Evolutionary conservation across 768 basidiomycete species (phyloP).

Genomic region (Clitopilus hobsonii): DNA sequence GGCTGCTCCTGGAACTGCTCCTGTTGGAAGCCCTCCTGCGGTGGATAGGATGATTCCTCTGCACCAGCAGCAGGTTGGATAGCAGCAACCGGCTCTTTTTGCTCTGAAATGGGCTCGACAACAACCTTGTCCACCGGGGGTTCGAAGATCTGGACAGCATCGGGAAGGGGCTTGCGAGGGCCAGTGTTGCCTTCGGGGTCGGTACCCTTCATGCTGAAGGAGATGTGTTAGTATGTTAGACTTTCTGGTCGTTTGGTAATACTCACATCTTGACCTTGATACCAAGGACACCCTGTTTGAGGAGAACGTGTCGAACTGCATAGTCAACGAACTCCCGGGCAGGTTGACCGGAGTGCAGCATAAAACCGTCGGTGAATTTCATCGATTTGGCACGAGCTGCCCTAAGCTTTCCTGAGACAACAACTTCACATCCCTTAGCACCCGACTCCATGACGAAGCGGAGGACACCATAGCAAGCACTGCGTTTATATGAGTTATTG

Average conservation of each 20-base stretch:
- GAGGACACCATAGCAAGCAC: conserved; percentile 99
- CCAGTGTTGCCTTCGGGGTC: conserved; percentile 90
- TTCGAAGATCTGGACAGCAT: conserved; percentile 86
- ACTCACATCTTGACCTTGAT: conserved; percentile 99
- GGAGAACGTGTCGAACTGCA: conserved; percentile 95
- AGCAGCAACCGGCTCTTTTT: conserved; percentile 62
- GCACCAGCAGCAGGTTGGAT: conserved; percentile 40
- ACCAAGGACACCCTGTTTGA: conserved; percentile 97
- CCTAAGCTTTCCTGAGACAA: conserved; percentile 99
- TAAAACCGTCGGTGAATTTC: conserved; percentile 99
- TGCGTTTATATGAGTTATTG: conserved; percentile 21
- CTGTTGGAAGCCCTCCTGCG: conserved; percentile 40
- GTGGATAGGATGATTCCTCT: conserved; percentile 48
- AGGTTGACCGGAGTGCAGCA: conserved; percentile 99
- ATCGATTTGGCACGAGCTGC: conserved; percentile 99
- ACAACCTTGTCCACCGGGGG: conserved; percentile 89
- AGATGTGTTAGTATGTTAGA: conserved; percentile 9
- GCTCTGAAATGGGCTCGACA: conserved; percentile 86
- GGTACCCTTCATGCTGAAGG: conserved; percentile 86
- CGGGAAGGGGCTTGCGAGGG: conserved; percentile 91
- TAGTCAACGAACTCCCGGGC: conserved; percentile 94
- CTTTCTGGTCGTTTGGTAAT: background rate
- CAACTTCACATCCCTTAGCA: conserved; percentile 99
- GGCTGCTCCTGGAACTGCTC: conserved; percentile 41
- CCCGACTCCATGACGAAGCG: conserved; percentile 99